A percentile compares a stretch with the other conserved stretches of the same genome.
Evolutionary conservation across 2,329 filamentous ascomycete genomes (phyloP).

Genomic region (Zymoseptoria tritici): DNA sequence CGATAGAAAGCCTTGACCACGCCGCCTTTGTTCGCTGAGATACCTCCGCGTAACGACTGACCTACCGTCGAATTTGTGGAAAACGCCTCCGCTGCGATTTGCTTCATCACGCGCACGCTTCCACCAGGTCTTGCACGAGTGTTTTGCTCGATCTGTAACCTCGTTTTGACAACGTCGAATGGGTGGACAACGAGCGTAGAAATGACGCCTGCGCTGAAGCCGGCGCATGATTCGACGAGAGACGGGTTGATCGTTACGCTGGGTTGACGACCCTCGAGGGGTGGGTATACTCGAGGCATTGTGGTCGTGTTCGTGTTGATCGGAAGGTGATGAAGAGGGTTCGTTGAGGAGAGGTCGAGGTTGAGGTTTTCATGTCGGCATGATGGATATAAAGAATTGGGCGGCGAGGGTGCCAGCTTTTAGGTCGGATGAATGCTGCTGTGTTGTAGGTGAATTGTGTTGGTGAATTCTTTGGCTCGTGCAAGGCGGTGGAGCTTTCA

Average conservation of each 20-base stretch:
- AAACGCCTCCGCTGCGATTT: constrained; percentile 23
- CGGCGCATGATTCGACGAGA: constrained; percentile 78
- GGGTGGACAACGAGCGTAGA: constrained; percentile 86
- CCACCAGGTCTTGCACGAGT: constrained; percentile 18
- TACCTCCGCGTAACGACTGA: not conserved
- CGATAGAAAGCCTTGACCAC: constrained; percentile 63
- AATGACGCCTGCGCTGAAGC: constrained; percentile 78
- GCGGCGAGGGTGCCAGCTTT: not conserved
- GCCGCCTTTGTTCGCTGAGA: constrained; percentile 4
- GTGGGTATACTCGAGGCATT: constrained; percentile 45
- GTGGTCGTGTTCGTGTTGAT: constrained; percentile 1
- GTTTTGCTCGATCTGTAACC: constrained; percentile 57
- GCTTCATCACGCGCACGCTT: constrained; percentile 22
- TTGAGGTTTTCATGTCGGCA: not conserved
- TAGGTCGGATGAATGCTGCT: not conserved
- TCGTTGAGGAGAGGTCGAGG: not conserved
- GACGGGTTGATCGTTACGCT: constrained; percentile 61
- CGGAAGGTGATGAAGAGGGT: not conserved
- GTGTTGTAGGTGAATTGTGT: not conserved
- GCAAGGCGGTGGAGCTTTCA: not conserved
- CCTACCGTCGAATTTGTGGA: constrained; percentile 4
- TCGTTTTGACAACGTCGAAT: constrained; percentile 92
- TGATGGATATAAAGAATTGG: not conserved
- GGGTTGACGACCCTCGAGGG: constrained; percentile 37
- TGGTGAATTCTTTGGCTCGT: not conserved